Percentiles rank a stretch among this genome's conserved stretches.
phyloP scores from a whole-genome alignment of 352 stramenopile genomes.

The Phytopythium kandeliae region DNA sequence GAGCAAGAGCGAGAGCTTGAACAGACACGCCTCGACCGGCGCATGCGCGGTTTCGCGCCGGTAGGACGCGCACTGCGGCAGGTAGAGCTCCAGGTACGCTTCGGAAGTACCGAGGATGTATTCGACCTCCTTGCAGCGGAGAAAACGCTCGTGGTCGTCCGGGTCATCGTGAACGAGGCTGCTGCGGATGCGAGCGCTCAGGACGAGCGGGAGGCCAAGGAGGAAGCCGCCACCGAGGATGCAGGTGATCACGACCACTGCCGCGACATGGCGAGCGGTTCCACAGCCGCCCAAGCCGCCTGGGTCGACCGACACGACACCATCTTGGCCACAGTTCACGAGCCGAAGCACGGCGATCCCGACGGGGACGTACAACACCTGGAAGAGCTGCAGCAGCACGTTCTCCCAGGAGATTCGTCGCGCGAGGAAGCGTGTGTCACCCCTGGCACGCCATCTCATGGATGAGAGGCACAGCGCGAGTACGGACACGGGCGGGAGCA shows the following conservation, averaged over 20 bases:
- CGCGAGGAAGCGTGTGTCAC: conserved; percentile 7
- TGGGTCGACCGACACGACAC: conserved; percentile 40
- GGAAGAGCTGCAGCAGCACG: conserved; percentile 32
- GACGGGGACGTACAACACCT: conserved; percentile 55
- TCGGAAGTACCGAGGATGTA: conserved; percentile 51
- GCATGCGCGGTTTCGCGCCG: conserved; percentile 17
- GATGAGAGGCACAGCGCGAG: background rate
- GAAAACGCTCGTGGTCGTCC: conserved; percentile 40
- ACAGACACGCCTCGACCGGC: conserved; percentile 29
- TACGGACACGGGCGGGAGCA: conserved; percentile 14
- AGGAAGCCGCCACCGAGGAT: conserved; percentile 38
- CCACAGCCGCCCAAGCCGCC: conserved; percentile 20
- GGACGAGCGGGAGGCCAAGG: conserved; percentile 28
- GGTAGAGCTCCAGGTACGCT: conserved; percentile 49
- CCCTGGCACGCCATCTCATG: background rate
- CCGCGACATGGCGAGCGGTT: conserved; percentile 16
- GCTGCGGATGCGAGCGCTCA: conserved; percentile 25
- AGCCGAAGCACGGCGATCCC: conserved; percentile 51
- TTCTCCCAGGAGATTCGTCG: conserved; percentile 32
- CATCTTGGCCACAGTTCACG: conserved; percentile 43
- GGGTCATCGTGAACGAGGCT: conserved; percentile 21
- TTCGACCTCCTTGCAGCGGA: conserved; percentile 47
- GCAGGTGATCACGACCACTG: conserved; percentile 26
- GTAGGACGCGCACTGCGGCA: conserved; percentile 49
- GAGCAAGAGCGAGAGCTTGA: conserved; percentile 47